These are phyloP conservation scores for Vanderwaltozyma yarrowii DNA, from an alignment of 805 yeast genomes.

Conservation along the genomic window DNA sequence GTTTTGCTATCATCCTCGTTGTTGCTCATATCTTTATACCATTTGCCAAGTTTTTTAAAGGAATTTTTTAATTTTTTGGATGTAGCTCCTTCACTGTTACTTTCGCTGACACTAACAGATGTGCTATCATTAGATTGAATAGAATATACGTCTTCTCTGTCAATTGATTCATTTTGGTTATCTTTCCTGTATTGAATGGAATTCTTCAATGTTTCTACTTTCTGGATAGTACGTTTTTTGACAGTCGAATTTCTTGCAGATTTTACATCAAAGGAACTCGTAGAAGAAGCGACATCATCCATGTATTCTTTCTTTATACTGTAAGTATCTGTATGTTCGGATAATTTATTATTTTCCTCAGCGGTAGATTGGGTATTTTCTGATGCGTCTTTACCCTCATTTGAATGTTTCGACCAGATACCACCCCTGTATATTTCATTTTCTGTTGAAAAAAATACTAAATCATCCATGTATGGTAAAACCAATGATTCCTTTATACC, in stretches of 20 bases:
- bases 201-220: constrained; percentile 13
- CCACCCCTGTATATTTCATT: constrained; percentile 83
- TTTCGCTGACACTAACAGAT: constrained; percentile 9
- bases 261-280: constrained; percentile 1
- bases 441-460: constrained; percentile 55
- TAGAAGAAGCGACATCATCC: not conserved
- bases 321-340: too few species aligned
- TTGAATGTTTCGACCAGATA: too few species aligned
- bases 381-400: too few species aligned
- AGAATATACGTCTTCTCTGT: not conserved
- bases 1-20: constrained; percentile 2
- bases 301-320: too few species aligned
- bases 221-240: constrained; percentile 11
- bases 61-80: constrained; percentile 36
- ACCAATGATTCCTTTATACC: constrained; percentile 74
- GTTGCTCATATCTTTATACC: constrained; percentile 40
- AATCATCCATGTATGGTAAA: constrained; percentile 81
- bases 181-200: constrained; percentile 15
- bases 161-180: not conserved
- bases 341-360: too few species aligned
- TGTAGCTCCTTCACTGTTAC: constrained; percentile 19
- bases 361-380: too few species aligned
- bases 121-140: constrained; percentile 14
- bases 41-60: constrained; percentile 51
- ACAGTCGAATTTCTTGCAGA: constrained; percentile 4